These are phyloP conservation scores for Nephelium lappaceum DNA, from an alignment of 345 rosid species.

Conservation along the genomic window DNA sequence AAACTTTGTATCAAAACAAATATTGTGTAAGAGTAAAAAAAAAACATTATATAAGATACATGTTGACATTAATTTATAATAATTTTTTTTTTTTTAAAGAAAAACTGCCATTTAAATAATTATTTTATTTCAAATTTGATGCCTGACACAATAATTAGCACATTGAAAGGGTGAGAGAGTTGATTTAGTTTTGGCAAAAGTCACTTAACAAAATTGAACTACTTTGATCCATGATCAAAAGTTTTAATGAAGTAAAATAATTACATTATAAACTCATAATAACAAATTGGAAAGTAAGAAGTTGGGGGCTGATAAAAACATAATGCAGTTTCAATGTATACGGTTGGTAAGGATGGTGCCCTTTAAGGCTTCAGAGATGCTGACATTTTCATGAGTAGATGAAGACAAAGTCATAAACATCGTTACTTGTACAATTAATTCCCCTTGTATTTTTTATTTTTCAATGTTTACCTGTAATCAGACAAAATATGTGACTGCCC, in stretches of 20 bases:
- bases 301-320: neutral
- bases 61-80: too few relatives aligned
- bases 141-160: neutral
- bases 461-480: neutral
- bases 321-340: neutral
- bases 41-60: too few relatives aligned
- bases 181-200: neutral
- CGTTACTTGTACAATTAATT: neutral
- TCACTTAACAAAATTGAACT: neutral
- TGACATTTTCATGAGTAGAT: neutral
- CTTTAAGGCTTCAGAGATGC: neutral
- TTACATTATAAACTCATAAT: neutral
- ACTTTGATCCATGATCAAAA: neutral
- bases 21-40: too few relatives aligned
- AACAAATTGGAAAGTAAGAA: neutral
- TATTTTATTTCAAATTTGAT: too few relatives aligned
- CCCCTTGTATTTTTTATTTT: neutral
- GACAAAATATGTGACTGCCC: neutral
- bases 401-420: neutral
- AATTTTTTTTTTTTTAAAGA: too few relatives aligned
- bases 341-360: neutral
- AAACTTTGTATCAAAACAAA: too few relatives aligned
- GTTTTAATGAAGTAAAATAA: neutral
- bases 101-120: too few relatives aligned
- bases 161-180: neutral